Percentiles rank a stretch among this genome's conserved stretches.
These are phyloP conservation scores for Rhododendron kiyosumense DNA, from an alignment of 148 eudicot species.

Conservation along the genomic window DNA sequence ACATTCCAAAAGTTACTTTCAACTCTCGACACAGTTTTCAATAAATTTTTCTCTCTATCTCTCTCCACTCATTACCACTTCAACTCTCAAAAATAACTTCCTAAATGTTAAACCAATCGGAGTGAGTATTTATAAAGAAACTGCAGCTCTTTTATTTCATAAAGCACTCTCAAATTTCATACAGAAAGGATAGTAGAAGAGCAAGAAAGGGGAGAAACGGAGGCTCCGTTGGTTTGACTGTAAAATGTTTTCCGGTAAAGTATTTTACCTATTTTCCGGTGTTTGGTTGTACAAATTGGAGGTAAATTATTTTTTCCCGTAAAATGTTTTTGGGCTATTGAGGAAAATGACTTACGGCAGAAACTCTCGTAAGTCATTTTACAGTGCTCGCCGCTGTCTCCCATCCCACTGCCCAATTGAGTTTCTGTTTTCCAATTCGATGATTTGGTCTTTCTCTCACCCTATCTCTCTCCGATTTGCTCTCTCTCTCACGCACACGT, in stretches of 20 bases:
- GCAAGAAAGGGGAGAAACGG: not conserved
- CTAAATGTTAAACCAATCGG: too few relatives aligned
- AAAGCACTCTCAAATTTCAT: not conserved
- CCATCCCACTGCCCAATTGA: too few relatives aligned
- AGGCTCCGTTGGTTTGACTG: not conserved
- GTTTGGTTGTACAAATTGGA: not conserved
- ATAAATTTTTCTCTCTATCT: too few relatives aligned
- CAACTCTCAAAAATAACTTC: too few relatives aligned
- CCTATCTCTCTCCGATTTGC: not conserved
- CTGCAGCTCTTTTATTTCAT: not conserved
- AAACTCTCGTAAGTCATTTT: not conserved
- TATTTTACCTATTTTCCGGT: not conserved
- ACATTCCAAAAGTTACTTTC: too few relatives aligned
- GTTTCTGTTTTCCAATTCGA: too few relatives aligned
- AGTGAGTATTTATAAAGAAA: not conserved
- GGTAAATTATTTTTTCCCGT: not conserved
- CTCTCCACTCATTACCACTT: too few relatives aligned
- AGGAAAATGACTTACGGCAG: not conserved
- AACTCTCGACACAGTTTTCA: too few relatives aligned
- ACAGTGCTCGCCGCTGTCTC: not conserved
- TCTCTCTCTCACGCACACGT: not conserved
- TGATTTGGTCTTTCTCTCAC: not conserved
- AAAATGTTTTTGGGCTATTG: not conserved
- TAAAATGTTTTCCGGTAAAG: not conserved
- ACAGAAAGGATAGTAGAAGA: not conserved